Percentiles rank a stretch among this genome's conserved stretches.
phyloP scores from a whole-genome alignment of 2,329 filamentous ascomycete species.

The Parascedosporium putredinis region DNA sequence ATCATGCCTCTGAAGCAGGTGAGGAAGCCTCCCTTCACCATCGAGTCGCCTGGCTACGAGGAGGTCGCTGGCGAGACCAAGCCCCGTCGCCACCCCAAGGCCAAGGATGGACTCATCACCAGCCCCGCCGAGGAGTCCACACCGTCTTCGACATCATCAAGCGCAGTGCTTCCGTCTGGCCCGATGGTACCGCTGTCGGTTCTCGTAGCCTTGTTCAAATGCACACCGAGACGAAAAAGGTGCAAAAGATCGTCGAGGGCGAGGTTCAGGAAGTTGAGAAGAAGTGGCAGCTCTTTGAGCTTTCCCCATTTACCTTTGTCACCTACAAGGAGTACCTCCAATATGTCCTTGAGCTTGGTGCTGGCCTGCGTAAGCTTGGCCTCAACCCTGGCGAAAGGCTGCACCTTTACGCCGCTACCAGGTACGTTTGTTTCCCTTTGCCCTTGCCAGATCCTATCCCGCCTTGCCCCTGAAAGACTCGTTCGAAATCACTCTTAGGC shows the following conservation, averaged over 20 bases:
- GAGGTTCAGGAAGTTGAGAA: slow-evolving; percentile 73
- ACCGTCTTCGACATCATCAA: slow-evolving; percentile 74
- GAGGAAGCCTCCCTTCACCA: slow-evolving; percentile 63
- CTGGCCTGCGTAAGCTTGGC: slow-evolving; percentile 65
- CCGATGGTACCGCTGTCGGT: slow-evolving; percentile 56
- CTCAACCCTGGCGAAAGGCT: slow-evolving; percentile 56
- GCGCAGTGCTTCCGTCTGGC: slow-evolving; percentile 53
- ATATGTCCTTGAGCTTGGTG: slow-evolving; percentile 57
- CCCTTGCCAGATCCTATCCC: not conserved
- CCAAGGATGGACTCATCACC: slow-evolving; percentile 59
- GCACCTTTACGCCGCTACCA: slow-evolving; percentile 78
- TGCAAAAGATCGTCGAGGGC: slow-evolving; percentile 81
- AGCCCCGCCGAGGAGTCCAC: slow-evolving; percentile 55
- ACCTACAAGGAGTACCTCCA: slow-evolving; percentile 73
- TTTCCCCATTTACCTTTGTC: slow-evolving; percentile 64
- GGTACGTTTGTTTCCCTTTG: slow-evolving; percentile 32
- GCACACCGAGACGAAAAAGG: slow-evolving; percentile 77
- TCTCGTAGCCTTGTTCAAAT: slow-evolving; percentile 63
- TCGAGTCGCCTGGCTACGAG: slow-evolving; percentile 58
- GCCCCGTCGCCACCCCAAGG: slow-evolving; percentile 62
- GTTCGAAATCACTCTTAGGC: too few species aligned
- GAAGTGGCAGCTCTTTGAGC: slow-evolving; percentile 85
- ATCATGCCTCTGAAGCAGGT: slow-evolving; percentile 44
- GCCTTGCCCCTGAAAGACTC: not conserved
- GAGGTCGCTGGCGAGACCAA: slow-evolving; percentile 73